Base-by-base conservation (phyloP, 148 eudicot genomes). In the Euryodendron excelsum region DNA sequence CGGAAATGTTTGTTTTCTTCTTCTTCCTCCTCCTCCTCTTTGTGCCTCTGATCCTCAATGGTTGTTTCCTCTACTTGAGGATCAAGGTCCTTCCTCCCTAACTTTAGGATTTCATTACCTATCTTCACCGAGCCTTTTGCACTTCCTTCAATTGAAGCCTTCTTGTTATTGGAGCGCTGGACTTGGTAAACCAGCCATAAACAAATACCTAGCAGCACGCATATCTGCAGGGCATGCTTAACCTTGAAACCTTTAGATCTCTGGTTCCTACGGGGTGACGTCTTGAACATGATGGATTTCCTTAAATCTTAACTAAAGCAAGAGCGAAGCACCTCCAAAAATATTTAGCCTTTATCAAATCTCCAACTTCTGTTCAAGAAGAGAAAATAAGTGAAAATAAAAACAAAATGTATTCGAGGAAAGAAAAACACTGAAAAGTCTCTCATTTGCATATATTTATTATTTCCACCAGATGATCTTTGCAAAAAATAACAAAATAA, bases 151-250 rank as follows among this genome's bases (percentile, higher is more conserved):
- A 39, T 74, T 23, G 86, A 64, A 50, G 78, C 79, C 41, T 82
- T 89, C 78, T 89, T 88, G 21, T 68, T 73, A 39, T 77, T 87
- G 23, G 98, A 92, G 23, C 91, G 90, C 80, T 94, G 94, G 64
- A 94, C 83, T 76, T 94, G 97, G 76, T 92, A 92, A 65, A 94
- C 84, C 56, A 94, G 76, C 98, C 98, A 94, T 34, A 94, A 74
- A 20, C 92, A 86, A 77, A 94, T 79, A 20, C 93, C 97, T 47
- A 90, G 67, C 80, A 94, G 77, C 59, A 94, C 62, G 69, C 80
- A 59, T 77, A 94, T 56, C 80, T 92, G 98, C 52, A 94, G 70
- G 2, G 81, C 93, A 80, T 94, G 98, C 87, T 94, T 94, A 33
- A 94, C 97, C 84, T 94, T 94, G 39, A 94, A 83, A 36, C 94